Conservation (phyloP, 192 early-diverging fungal genomes). For the Allomyces arbusculus region DNA sequence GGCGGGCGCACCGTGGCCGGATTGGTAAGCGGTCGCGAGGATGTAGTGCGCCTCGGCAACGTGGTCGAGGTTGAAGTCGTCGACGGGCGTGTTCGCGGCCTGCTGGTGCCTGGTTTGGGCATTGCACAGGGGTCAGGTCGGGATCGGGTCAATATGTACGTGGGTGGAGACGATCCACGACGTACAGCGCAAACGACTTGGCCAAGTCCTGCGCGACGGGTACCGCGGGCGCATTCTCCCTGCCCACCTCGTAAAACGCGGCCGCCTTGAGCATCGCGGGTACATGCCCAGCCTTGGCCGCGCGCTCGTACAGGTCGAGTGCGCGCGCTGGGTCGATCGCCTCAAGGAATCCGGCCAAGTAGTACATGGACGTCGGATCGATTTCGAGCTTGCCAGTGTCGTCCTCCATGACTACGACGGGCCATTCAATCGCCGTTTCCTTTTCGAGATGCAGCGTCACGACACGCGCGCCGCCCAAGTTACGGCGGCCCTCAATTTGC, state of each 20-base stretch:
- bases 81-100: not conserved
- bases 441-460: not conserved
- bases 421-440: not conserved
- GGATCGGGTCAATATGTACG: too few relatives aligned
- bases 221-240: not conserved
- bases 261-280: not conserved
- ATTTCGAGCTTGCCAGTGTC: not conserved
- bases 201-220: not conserved
- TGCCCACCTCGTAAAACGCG: not conserved
- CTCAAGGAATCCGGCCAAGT: not conserved
- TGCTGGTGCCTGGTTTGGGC: not conserved
- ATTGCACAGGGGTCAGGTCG: too few relatives aligned
- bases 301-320: not conserved
- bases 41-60: not conserved
- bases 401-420: not conserved
- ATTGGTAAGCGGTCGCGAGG: not conserved
- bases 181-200: not conserved
- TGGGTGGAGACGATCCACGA: too few relatives aligned
- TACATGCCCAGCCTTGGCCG: not conserved
- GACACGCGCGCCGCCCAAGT: not conserved
- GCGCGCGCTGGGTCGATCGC: not conserved
- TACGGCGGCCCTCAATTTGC: not conserved
- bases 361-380: not conserved
- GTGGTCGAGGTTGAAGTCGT: not conserved
- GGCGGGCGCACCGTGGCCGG: not conserved